A percentile compares a stretch with the other conserved stretches of the same genome.
phyloP scores from a whole-genome alignment of 495 filamentous ascomycete genomes.

The Lepidopterella palustris region DNA sequence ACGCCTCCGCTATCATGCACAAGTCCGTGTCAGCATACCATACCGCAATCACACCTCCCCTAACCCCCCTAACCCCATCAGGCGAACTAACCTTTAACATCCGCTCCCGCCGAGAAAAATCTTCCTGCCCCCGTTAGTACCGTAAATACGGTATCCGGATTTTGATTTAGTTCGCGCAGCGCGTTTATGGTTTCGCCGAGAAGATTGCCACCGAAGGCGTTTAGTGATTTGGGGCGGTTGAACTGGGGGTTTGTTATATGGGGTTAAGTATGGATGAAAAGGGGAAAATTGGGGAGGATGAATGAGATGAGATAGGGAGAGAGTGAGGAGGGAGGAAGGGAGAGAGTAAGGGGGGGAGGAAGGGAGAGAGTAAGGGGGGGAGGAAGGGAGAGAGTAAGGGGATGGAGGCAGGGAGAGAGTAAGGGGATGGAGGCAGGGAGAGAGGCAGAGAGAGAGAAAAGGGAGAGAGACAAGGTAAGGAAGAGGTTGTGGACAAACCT shows the following conservation, averaged over 20 bases:
- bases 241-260: no score
- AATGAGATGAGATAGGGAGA: no score
- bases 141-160: conserved; percentile 33
- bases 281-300: neutral
- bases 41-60: neutral
- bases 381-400: neutral
- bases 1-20: conserved; percentile 3
- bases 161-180: conserved; percentile 28
- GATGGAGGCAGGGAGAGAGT: neutral
- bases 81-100: conserved; percentile 27
- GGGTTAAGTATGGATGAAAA: neutral
- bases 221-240: conserved; percentile 35
- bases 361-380: neutral
- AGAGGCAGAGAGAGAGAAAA: neutral
- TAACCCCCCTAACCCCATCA: neutral
- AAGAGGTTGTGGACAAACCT: conserved; percentile 16
- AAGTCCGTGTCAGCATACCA: no score
- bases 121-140: conserved; percentile 34
- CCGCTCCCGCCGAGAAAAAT: conserved; percentile 35
- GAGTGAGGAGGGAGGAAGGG: no score
- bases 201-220: conserved; percentile 35
- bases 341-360: neutral
- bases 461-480: neutral
- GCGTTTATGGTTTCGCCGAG: conserved; percentile 30
- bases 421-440: neutral